A percentile compares a stretch with the other conserved stretches of the same genome.
Evolutionary conservation across 371 early-diverging fungal species (phyloP).

Genomic region (Mucor circinelloides): DNA sequence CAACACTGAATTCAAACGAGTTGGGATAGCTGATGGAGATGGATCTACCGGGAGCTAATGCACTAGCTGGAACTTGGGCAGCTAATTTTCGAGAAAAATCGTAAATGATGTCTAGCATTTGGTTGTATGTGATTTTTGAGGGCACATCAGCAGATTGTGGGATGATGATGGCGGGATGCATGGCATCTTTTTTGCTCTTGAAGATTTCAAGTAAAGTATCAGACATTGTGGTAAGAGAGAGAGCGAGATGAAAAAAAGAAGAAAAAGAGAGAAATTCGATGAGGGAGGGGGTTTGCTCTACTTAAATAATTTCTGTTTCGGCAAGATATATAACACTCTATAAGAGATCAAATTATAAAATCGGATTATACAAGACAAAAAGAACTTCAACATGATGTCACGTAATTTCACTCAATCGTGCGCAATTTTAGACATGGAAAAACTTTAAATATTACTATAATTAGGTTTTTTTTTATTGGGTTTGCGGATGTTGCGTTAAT

Average conservation of each 20-base stretch:
- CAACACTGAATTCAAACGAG: slow-evolving; percentile 66
- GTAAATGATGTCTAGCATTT: slow-evolving; percentile 37
- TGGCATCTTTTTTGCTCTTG: slow-evolving; percentile 15
- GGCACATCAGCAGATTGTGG: slow-evolving; percentile 44
- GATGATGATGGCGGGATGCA: slow-evolving; percentile 41
- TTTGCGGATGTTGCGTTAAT: slow-evolving; percentile 16
- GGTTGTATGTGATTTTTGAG: slow-evolving; percentile 32
- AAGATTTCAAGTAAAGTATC: slow-evolving; percentile 35
- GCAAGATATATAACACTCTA: neutral
- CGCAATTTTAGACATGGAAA: slow-evolving; percentile 4
- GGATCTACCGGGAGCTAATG: slow-evolving; percentile 59
- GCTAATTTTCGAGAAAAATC: slow-evolving; percentile 42
- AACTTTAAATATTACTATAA: slow-evolving; percentile 5
- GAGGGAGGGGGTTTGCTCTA: neutral
- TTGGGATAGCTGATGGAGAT: slow-evolving; percentile 76
- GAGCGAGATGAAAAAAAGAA: neutral
- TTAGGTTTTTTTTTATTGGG: neutral
- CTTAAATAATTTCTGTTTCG: slow-evolving; percentile 4
- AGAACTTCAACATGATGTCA: slow-evolving; percentile 12
- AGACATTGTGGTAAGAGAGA: slow-evolving; percentile 5
- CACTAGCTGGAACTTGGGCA: slow-evolving; percentile 27
- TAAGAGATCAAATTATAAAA: neutral
- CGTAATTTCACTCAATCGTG: neutral
- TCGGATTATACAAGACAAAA: neutral
- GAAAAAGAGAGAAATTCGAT: neutral